phyloP scores from a whole-genome alignment of 176 grass and related monocot genomes.

The Bonia amplexicaulis region DNA sequence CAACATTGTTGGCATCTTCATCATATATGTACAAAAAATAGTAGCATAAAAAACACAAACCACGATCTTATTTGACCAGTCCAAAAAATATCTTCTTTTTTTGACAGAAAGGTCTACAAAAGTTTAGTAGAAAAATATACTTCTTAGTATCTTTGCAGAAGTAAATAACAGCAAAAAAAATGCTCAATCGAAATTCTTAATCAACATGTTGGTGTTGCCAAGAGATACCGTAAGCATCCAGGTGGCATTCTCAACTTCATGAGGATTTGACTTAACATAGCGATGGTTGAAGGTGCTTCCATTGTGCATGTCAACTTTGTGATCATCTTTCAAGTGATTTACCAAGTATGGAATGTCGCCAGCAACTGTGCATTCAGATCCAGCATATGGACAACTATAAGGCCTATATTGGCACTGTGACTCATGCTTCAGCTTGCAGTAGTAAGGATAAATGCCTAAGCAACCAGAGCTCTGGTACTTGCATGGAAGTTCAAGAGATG shows the following conservation, averaged over 20 bases:
- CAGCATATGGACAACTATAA: slow-evolving; percentile 55
- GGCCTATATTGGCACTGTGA: slow-evolving; percentile 48
- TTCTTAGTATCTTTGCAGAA: slow-evolving; percentile 7
- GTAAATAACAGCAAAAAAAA: neutral
- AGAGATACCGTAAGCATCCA: slow-evolving; percentile 60
- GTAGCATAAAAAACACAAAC: slow-evolving; percentile 1
- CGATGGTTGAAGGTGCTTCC: slow-evolving; percentile 61
- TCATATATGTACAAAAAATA: neutral
- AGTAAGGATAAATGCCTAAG: slow-evolving; percentile 52
- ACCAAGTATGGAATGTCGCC: slow-evolving; percentile 56
- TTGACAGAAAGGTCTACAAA: neutral
- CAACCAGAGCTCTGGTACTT: slow-evolving; percentile 48
- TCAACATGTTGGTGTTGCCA: neutral
- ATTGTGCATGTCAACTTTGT: slow-evolving; percentile 63
- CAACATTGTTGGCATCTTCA: neutral
- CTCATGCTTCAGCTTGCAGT: slow-evolving; percentile 62
- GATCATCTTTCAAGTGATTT: slow-evolving; percentile 58
- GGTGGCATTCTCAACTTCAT: slow-evolving; percentile 59
- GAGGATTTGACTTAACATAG: slow-evolving; percentile 57
- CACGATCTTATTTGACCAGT: neutral
- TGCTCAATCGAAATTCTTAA: neutral
- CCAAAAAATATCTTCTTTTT: neutral
- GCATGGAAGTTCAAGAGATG: slow-evolving; percentile 61
- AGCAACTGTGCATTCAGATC: slow-evolving; percentile 51
- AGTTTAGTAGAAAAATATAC: neutral